A percentile compares a stretch with the other conserved stretches of the same genome.
Conservation (phyloP, 176 grass and related monocot genomes). For the Aegilops umbellulata region DNA sequence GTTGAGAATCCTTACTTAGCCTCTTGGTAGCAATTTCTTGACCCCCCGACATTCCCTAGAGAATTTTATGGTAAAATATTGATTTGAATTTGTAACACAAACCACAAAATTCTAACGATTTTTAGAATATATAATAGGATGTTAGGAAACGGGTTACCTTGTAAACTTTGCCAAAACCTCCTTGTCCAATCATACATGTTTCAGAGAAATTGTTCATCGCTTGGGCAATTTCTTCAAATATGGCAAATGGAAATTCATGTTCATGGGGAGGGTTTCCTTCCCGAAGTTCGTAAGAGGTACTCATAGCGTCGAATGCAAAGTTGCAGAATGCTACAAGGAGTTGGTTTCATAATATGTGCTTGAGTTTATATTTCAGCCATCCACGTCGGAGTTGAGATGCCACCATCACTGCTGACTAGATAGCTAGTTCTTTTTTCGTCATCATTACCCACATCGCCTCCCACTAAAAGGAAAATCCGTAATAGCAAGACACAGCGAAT, state of each 20-base stretch:
- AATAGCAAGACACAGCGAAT: no score
- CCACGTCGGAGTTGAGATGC: background rate
- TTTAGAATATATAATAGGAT: no score
- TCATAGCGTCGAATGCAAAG: no score
- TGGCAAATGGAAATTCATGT: conserved; percentile 26
- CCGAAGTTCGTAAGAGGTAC: background rate
- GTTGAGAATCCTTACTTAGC: background rate
- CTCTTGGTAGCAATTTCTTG: background rate
- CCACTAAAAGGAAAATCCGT: no score
- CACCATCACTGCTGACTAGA: background rate
- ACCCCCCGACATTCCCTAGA: background rate
- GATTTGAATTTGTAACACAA: no score
- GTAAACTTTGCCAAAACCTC: conserved; percentile 27
- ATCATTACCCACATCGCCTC: no score
- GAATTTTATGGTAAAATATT: no score
- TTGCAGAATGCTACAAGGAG: no score
- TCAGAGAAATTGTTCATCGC: conserved; percentile 38
- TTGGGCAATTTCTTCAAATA: background rate
- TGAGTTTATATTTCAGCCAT: background rate
- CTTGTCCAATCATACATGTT: conserved; percentile 13
- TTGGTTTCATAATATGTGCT: no score
- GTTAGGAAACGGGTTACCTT: no score
- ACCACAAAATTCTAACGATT: no score
- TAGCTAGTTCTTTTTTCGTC: background rate
- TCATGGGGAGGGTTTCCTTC: background rate